Base-by-base conservation (phyloP, 2,329 filamentous ascomycete species). In the Penicillium thymicola region DNA sequence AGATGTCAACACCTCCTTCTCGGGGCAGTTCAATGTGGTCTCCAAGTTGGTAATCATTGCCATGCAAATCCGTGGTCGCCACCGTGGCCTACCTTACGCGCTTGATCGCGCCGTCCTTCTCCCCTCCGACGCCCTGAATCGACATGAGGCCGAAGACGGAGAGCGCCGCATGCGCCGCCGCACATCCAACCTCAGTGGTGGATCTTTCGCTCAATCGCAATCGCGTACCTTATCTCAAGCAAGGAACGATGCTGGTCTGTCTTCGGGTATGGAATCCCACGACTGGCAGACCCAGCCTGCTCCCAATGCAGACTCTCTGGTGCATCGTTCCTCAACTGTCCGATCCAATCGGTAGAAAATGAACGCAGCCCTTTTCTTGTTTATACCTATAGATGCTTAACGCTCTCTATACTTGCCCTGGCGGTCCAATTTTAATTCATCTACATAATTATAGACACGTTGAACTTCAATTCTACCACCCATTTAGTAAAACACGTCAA, bases 1-100 rank as follows among this genome's bases (percentile, higher is more conserved):
- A 0, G 79, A 76, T 21, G 81, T 86, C 71, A 89, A 96, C 72
- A 83, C 91, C 0, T 92, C 89, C 0, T 91, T 99, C 62, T 92
- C 85, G 32, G 88, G 84, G 0, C 85, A 97, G 65, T 97, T 99
- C 72, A 85, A 82, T 13, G 82, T 87, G 0, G 74, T 96, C 7
- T 84, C 81, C 18, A 87, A 87, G 66, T 78, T 88, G 58, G 79
- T 88, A 61, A 84, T 88, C 65, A 83, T 86, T 59, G 84, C 85
- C 11, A 87, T 87, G 85, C 82, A 85, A 74, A 76, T 88, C 55
- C 83, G 85, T 60, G 85, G 85, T 30, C 78, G 85, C 6, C 85
- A 88, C 65, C 83, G 85, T 76, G 85, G 85, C 32, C 72, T 88
- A 0, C 85, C 85, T 0, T 87, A 88, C 64, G 73, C 91, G 70